Evolutionary conservation across 495 filamentous ascomycete species (phyloP), one percentile per base, ranked within the genome.

Genomic region (Penicillium simplicissimum): DNA sequence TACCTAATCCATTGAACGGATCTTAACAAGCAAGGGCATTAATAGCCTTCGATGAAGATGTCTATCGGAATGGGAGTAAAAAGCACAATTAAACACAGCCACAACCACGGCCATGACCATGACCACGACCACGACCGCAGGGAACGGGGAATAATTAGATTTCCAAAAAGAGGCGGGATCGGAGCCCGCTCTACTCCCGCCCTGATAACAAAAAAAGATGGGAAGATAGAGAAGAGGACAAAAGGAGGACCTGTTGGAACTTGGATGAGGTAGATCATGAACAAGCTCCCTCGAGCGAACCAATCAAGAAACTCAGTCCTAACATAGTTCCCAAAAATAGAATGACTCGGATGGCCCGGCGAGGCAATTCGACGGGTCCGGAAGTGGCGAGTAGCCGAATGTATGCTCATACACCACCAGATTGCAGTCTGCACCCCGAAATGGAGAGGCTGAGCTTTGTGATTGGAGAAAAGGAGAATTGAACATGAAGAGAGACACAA

Each of bases 101-200:
- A 42, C 38, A 7, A 3, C 40, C 40, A 25, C 3, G 1, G 3
- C 23, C 23, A 42, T n/a, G 19, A 45, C 38, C 14, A 31, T 31
- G 28, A 10, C 40, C 40, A 42, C 19, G 19, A 45, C 42, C 45
- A 42, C 19, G 19, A 45, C 42, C 45, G n/a, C 23, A n/a, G 45
- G 13, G 23, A 7, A 49, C n/a, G 19, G 19, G 23, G 19, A 49
- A 35, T 35, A 52, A 52, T 21, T 35, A 62, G 37, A 34, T 49
- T 36, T 19, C 21, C 31, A n/a, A 21, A 53, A 36, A 21, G 28
- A 36, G 31, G 51, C 51, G 51, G 51, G 34, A 48, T 52, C 43
- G 43, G 64, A 67, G 60, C 60, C 60, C 57, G 58, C 57, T 67
- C 57, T 58, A 63, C 53, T 55, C 57, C 62, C 49, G 52, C 54